Base-by-base conservation (phyloP, 306 rosid genomes). In the Corylus avellana region DNA sequence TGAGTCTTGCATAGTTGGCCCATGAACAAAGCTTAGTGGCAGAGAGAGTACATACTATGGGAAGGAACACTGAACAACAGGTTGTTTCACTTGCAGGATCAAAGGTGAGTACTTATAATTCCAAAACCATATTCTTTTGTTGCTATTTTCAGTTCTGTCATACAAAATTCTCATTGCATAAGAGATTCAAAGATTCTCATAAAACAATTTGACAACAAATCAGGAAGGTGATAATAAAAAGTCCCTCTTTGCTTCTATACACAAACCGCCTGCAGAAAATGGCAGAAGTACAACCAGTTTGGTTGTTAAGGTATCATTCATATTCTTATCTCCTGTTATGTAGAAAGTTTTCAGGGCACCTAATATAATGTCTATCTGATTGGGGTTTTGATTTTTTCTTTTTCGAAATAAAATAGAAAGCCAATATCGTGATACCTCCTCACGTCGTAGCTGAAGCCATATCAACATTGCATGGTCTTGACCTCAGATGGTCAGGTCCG, bases 401-500 rank as follows among this genome's bases (percentile, higher is more conserved):
- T 69, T n/a, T 78, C n/a, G 32, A 25, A 54, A 59, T 42, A 37
- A 76, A 82, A 58, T 89, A 92, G 97, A 90, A 88, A 78, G 87
- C 87, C 9, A 85, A 84, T 25, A 77, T 73, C 35, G 72, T 92
- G 83, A 85, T 92, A 64, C 97, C 97, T 16, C 80, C 97, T 72
- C 90, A 92, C 83, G 85, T 92, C 82, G 83, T 90, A 75, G 97
- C 94, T 20, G 94, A 92, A 87, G 94, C 92, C 62, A 90, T 92
- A 58, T 92, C 97, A 32, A 32, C 35, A 2, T 87, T 92, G 64
- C 88, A 77, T 3, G 93, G 90, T 51, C 88, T 94, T 64, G 98
- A 90, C 73, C 77, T 94, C 9, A 89, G 94, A 87, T 94, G 96
- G 93, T 94, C 98, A 22, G 98, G 94, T 62, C 98, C 96, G 16